Base-by-base conservation (phyloP, 2,329 filamentous ascomycete species). In the Colletotrichum chrysophilum region DNA sequence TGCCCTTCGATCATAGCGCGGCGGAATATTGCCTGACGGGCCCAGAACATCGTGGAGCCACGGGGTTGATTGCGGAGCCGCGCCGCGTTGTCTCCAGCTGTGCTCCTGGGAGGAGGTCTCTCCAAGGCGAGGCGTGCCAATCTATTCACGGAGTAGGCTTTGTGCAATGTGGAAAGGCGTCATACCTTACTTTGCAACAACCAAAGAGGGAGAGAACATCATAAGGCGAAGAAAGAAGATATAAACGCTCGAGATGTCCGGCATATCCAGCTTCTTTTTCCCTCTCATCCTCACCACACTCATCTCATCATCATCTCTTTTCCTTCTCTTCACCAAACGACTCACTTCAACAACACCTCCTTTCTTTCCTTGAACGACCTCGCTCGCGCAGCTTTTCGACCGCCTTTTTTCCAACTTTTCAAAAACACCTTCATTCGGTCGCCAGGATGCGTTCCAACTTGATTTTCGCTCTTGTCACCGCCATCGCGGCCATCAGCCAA, bases 361-460 rank as follows among this genome's bases (percentile, higher is more conserved):
- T 60, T 68, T 64, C 28, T 64, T 58, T 64, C 56, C 24, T 69
- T 61, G 16, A 32, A 21, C 43, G 21, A 32, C 43, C 58, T 56
- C 18, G 43, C 43, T 48, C 43, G 43, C 43, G 43, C 43, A 48
- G 43, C 43, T 48, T 48, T 48, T 48, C 43, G 43, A 48, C 43
- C 16, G 38, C n/a, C 60, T 64, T 64, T 24, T 36, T 64, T 26
- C n/a, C 60, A 64, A 38, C 60, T 64, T 32, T 71, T 56, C 52
- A 28, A 56, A 24, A 8, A 28, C 43, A 55, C 43, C 58, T 69
- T 74, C 58, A 24, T 58, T 72, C 21, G 58, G 38, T 74, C 66
- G 65, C 56, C 71, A 74, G 56, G 56, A 74, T 74, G 65, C 71
- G 65, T 74, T 74, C 65, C 36, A 74, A 74, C 71, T 56, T 61